Evolutionary conservation across 148 eudicot genomes (phyloP).

Genomic region (Pharnaceum exiguum): DNA sequence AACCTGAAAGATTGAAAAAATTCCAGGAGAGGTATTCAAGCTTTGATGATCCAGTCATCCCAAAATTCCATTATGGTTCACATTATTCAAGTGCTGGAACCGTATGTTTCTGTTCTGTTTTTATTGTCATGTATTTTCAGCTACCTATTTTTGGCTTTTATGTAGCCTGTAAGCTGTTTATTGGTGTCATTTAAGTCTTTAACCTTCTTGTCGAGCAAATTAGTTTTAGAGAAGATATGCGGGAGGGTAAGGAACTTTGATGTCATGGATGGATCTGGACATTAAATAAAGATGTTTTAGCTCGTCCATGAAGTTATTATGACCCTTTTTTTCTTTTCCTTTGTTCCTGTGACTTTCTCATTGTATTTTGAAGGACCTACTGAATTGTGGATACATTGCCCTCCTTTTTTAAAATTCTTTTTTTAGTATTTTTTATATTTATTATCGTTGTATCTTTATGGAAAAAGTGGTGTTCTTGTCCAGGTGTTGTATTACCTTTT

Average conservation of each 20-base stretch:
- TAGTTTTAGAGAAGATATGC: not conserved
- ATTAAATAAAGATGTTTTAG: not conserved
- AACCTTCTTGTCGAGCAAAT: not conserved
- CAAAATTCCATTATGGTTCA: conserved; percentile 97
- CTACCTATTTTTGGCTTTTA: not conserved
- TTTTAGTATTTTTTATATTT: too few relatives aligned
- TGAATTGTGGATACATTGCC: not conserved
- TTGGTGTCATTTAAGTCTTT: conserved; percentile 1
- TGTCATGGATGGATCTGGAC: not conserved
- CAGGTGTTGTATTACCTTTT: conserved; percentile 91
- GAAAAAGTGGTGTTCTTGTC: conserved; percentile 13
- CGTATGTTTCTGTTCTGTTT: conserved; percentile 38
- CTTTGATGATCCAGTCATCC: conserved; percentile 89
- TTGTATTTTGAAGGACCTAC: not conserved
- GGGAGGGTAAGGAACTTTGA: not conserved
- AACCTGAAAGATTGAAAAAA: conserved; percentile 75
- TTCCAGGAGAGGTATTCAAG: conserved; percentile 93
- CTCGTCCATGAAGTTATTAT: not conserved
- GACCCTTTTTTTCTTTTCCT: not conserved
- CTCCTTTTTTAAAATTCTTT: too few relatives aligned
- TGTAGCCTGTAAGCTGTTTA: not conserved
- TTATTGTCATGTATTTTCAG: not conserved
- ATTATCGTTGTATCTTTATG: too few relatives aligned
- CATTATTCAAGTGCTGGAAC: conserved; percentile 98
- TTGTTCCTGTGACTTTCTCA: not conserved